Percentiles rank a stretch among this genome's conserved stretches.
Evolutionary conservation across 2,329 filamentous ascomycete species (phyloP).

Genomic region (Rutstroemia sp.): DNA sequence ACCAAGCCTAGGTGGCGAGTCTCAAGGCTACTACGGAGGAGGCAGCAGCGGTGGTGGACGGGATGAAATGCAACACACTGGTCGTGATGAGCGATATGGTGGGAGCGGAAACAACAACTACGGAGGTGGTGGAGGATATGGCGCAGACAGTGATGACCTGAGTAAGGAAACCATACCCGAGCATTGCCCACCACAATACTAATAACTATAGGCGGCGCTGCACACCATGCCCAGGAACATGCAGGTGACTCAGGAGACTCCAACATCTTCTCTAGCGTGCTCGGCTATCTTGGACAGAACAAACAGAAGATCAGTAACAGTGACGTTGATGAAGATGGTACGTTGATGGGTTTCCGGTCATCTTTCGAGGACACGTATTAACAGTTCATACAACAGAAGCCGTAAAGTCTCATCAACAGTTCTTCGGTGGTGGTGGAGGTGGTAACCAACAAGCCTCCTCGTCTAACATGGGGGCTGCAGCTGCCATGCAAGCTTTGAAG

Average conservation of each 20-base stretch:
- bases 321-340: slow-evolving; percentile 49
- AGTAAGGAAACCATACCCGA: slow-evolving; percentile 13
- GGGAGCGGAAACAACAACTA: slow-evolving; percentile 17
- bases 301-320: slow-evolving; percentile 41
- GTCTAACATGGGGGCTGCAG: slow-evolving; percentile 59
- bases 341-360: not conserved
- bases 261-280: slow-evolving; percentile 46
- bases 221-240: slow-evolving; percentile 47
- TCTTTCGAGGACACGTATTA: not conserved
- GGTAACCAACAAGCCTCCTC: slow-evolving; percentile 37
- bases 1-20: not conserved
- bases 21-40: slow-evolving; percentile 6
- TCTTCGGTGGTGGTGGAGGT: slow-evolving; percentile 53
- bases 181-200: no score
- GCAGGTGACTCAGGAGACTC: slow-evolving; percentile 41
- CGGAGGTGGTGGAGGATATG: slow-evolving; percentile 25
- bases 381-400: slow-evolving; percentile 42
- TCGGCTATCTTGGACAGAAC: slow-evolving; percentile 47
- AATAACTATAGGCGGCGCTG: slow-evolving; percentile 33
- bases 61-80: slow-evolving; percentile 8
- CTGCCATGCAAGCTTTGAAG: slow-evolving; percentile 76
- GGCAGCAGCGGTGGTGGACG: slow-evolving; percentile 2
- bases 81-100: slow-evolving; percentile 14
- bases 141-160: slow-evolving; percentile 41
- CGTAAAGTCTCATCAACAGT: slow-evolving; percentile 66